These are phyloP conservation scores for Rhododendron griersonianum DNA, from an alignment of 148 eudicot species.

Conservation along the genomic window DNA sequence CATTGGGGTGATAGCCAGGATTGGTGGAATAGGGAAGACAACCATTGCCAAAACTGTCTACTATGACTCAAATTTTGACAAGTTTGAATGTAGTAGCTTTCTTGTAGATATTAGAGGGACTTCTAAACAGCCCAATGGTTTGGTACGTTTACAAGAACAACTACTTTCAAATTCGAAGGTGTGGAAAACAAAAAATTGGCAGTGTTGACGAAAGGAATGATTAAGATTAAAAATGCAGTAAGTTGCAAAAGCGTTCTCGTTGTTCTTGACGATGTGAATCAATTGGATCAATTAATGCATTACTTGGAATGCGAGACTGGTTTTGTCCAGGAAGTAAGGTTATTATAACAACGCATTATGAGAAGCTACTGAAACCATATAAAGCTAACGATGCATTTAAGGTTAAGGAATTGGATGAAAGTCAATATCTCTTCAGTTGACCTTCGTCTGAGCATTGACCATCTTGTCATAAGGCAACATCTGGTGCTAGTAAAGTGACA, in stretches of 20 bases:
- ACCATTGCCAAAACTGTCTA: slow-evolving; percentile 1
- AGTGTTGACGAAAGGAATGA: slow-evolving; percentile 10
- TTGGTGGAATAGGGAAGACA: background rate
- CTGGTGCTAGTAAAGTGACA: no score
- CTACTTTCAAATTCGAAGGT: slow-evolving; percentile 4
- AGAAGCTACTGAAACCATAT: background rate
- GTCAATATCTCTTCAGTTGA: slow-evolving; percentile 9
- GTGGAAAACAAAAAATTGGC: background rate
- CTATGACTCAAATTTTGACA: background rate
- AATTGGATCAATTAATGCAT: slow-evolving; percentile 1
- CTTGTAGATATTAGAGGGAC: slow-evolving; percentile 2
- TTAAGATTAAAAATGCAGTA: slow-evolving; percentile 1
- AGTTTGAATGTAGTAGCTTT: slow-evolving; percentile 5
- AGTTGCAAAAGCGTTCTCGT: slow-evolving; percentile 1
- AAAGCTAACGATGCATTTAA: background rate
- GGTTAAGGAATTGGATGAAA: background rate
- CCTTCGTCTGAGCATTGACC: no score
- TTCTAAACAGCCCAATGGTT: background rate
- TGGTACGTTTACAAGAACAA: slow-evolving; percentile 5
- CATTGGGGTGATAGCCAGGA: slow-evolving; percentile 1
- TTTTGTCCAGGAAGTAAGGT: slow-evolving; percentile 2
- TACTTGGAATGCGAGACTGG: background rate
- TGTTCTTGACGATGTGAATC: slow-evolving; percentile 10
- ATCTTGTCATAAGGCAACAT: no score
- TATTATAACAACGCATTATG: slow-evolving; percentile 2